Conservation (phyloP, 2,329 filamentous ascomycete genomes). For the Bimuria novae-zelandiae region DNA sequence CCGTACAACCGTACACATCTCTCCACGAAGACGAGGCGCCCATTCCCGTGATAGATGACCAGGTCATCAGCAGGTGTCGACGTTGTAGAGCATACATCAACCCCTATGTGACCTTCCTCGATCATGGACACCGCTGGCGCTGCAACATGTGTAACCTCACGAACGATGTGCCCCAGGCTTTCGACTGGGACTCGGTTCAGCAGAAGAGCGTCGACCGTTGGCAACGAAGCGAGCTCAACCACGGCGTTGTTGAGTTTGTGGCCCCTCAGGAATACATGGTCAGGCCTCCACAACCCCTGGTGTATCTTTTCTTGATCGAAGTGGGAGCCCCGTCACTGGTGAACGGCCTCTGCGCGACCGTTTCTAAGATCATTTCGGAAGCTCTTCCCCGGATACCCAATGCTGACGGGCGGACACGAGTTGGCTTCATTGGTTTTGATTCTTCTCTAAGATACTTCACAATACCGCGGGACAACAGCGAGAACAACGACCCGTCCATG, state of each 20-base stretch:
- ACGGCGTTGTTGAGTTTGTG: slow-evolving; percentile 96
- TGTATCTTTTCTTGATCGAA: slow-evolving; percentile 94
- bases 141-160: slow-evolving; percentile 99
- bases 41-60: slow-evolving; percentile 90
- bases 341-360: slow-evolving; percentile 88
- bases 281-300: slow-evolving; percentile 89
- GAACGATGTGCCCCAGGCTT: slow-evolving; percentile 98
- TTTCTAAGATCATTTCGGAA: slow-evolving; percentile 90
- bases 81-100: slow-evolving; percentile 95
- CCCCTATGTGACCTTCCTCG: slow-evolving; percentile 93
- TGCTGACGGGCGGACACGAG: slow-evolving; percentile 81
- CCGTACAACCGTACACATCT: slow-evolving; percentile 93
- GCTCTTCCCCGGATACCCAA: slow-evolving; percentile 98
- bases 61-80: slow-evolving; percentile 95
- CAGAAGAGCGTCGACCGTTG: slow-evolving; percentile 92
- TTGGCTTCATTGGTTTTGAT: slow-evolving; percentile 96
- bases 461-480: slow-evolving; percentile 84
- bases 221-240: slow-evolving; percentile 90
- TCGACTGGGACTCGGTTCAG: slow-evolving; percentile 93
- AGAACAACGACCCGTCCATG: slow-evolving; percentile 85
- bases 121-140: slow-evolving; percentile 96
- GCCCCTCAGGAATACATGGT: slow-evolving; percentile 99
- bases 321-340: slow-evolving; percentile 90
- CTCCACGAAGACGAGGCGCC: slow-evolving; percentile 92
- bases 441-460: slow-evolving; percentile 95